Conservation (phyloP, 495 filamentous ascomycete species). For the Extremus antarcticus region DNA sequence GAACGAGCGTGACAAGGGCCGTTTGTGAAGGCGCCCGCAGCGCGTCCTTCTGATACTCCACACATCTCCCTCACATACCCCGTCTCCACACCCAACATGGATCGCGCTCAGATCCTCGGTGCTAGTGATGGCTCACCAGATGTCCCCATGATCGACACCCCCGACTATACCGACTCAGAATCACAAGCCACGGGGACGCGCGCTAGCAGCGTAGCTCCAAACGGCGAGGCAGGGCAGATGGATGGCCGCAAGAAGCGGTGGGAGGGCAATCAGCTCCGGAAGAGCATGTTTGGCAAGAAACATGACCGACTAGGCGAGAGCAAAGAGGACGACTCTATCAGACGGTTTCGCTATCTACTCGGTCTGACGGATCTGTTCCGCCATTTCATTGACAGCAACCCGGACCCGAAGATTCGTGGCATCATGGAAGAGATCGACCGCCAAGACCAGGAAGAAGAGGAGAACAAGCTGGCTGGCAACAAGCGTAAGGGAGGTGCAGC, state of each 20-base stretch:
- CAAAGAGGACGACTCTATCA: conserved; percentile 95
- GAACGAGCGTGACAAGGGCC: background rate
- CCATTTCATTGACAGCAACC: conserved; percentile 97
- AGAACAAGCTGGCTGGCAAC: conserved; percentile 57
- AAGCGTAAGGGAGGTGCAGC: conserved; percentile 76
- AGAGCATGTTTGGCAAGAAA: conserved; percentile 89
- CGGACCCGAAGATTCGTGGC: conserved; percentile 79
- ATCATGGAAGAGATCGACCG: conserved; percentile 89
- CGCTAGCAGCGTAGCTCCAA: conserved; percentile 62
- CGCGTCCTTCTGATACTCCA: background rate
- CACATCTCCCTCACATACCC: background rate
- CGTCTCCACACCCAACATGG: conserved; percentile 5
- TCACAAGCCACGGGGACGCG: conserved; percentile 79
- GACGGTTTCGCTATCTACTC: conserved; percentile 89
- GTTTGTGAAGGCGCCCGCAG: background rate
- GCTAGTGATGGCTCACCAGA: conserved; percentile 18
- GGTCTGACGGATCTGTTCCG: conserved; percentile 96
- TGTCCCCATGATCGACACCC: conserved; percentile 21
- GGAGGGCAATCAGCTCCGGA: conserved; percentile 74
- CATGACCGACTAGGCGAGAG: conserved; percentile 79
- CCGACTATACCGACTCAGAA: conserved; percentile 56
- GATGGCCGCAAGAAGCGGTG: conserved; percentile 80
- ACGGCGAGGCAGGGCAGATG: conserved; percentile 46
- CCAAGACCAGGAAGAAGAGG: conserved; percentile 67
- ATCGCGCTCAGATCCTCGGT: conserved; percentile 2